phyloP scores from a whole-genome alignment of 441 rosid species.

The Viola pubescens region DNA sequence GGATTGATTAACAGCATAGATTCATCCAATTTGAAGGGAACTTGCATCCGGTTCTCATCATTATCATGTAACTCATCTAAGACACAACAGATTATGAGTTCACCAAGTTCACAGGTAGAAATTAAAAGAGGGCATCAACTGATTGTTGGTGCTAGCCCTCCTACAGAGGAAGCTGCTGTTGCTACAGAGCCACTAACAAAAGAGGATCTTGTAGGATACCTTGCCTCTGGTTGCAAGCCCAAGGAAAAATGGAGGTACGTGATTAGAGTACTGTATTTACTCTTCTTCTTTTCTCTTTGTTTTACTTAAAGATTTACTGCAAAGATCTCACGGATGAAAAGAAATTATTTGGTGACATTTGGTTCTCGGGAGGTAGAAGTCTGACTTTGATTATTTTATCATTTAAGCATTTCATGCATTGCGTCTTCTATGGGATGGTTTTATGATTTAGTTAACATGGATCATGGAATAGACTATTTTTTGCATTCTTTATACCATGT shows the following conservation, averaged over 20 bases:
- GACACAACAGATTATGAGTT: slow-evolving; percentile 15
- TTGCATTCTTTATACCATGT: no score
- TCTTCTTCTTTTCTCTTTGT: no score
- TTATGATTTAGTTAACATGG: no score
- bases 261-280: not conserved
- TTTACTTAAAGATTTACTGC: no score
- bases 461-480: no score
- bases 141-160: slow-evolving; percentile 85
- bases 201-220: slow-evolving; percentile 80
- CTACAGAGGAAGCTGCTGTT: slow-evolving; percentile 69
- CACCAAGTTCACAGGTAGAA: slow-evolving; percentile 24
- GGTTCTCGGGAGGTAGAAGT: no score
- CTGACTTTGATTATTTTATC: no score
- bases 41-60: slow-evolving; percentile 27
- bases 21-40: slow-evolving; percentile 32
- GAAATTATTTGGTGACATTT: no score
- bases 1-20: slow-evolving; percentile 25
- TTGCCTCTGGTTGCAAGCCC: slow-evolving; percentile 90
- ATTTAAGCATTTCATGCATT: no score
- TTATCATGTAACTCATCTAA: slow-evolving; percentile 28
- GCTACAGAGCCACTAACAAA: slow-evolving; percentile 67
- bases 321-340: no score
- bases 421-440: no score
- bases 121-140: slow-evolving; percentile 35
- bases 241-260: slow-evolving; percentile 84